Percentiles rank a stretch among this genome's conserved stretches.
phyloP scores from a whole-genome alignment of 2,329 filamentous ascomycete species.

The Ceratocystis cacaofunesta region DNA sequence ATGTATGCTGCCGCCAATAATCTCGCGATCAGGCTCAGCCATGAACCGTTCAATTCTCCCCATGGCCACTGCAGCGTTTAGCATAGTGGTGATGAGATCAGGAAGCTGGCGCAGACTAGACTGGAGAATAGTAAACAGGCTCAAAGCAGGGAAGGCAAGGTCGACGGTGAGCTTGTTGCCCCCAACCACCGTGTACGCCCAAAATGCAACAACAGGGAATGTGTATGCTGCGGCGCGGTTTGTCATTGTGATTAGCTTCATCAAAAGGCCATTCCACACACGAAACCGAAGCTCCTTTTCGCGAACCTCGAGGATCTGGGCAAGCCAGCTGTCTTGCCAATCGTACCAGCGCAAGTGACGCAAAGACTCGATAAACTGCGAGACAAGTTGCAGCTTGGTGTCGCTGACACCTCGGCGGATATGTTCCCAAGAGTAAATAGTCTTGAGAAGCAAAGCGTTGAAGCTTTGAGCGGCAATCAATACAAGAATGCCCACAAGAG shows the following conservation, averaged over 20 bases:
- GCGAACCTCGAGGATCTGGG: slow-evolving; percentile 51
- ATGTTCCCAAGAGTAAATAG: slow-evolving; percentile 39
- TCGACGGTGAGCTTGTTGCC: slow-evolving; percentile 57
- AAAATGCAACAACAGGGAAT: slow-evolving; percentile 70
- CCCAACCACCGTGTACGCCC: slow-evolving; percentile 61
- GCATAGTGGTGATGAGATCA: slow-evolving; percentile 54
- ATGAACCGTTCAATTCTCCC: slow-evolving; percentile 75
- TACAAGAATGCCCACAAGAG: slow-evolving; percentile 56
- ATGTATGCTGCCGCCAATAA: slow-evolving; percentile 18
- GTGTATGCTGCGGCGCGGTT: slow-evolving; percentile 58
- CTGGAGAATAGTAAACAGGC: slow-evolving; percentile 65
- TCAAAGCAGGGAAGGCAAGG: slow-evolving; percentile 72
- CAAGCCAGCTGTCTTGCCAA: slow-evolving; percentile 65
- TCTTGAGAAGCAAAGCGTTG: slow-evolving; percentile 50
- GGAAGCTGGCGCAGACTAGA: slow-evolving; percentile 60
- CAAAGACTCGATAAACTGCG: slow-evolving; percentile 76
- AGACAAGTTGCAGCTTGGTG: slow-evolving; percentile 60
- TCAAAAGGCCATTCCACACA: slow-evolving; percentile 48
- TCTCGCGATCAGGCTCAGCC: slow-evolving; percentile 64
- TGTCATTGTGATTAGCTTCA: slow-evolving; percentile 47
- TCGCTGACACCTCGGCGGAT: slow-evolving; percentile 62
- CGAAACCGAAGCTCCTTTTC: slow-evolving; percentile 51
- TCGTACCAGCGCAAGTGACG: slow-evolving; percentile 69
- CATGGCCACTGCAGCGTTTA: slow-evolving; percentile 74
- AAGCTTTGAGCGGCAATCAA: slow-evolving; percentile 39